Evolutionary conservation across 768 basidiomycete species (phyloP).

Genomic region (Crucibulum laeve): DNA sequence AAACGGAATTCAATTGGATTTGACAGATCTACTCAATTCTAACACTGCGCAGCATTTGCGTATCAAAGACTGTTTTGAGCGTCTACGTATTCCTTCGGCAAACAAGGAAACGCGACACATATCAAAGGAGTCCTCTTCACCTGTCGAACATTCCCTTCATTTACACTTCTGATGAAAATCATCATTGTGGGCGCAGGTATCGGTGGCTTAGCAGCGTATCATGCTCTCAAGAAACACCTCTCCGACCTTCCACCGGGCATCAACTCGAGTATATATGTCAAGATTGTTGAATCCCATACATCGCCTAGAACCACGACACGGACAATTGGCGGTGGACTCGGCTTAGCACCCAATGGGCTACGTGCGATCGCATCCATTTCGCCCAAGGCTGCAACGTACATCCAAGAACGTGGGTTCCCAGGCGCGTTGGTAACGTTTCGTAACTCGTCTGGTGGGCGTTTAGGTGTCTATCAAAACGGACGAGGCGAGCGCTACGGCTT

Average conservation of each 20-base stretch:
- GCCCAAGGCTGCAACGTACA: slow-evolving; percentile 21
- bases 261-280: slow-evolving; percentile 16
- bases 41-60: too few species aligned
- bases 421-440: slow-evolving; percentile 21
- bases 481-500: slow-evolving; percentile 26
- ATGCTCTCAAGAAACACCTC: slow-evolving; percentile 29
- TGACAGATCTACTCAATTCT: too few species aligned
- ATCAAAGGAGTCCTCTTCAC: too few species aligned
- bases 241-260: too few species aligned
- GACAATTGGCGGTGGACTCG: slow-evolving; percentile 29
- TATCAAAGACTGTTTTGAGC: too few species aligned
- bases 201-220: slow-evolving; percentile 26
- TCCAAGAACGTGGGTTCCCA: slow-evolving; percentile 21
- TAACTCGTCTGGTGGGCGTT: slow-evolving; percentile 28
- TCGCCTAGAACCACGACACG: slow-evolving; percentile 18
- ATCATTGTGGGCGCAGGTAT: slow-evolving; percentile 31
- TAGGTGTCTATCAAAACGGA: slow-evolving; percentile 24
- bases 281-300: slow-evolving; percentile 26
- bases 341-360: slow-evolving; percentile 34
- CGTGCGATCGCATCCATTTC: slow-evolving; percentile 27
- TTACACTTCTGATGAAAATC: slow-evolving; percentile 23
- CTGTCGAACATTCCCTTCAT: too few species aligned
- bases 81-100: too few species aligned
- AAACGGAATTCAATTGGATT: too few species aligned
- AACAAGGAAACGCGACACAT: too few species aligned